A percentile compares a stretch with the other conserved stretches of the same genome.
Evolutionary conservation across 2,329 filamentous ascomycete genomes (phyloP).

Genomic region (Ascochyta koolunga): DNA sequence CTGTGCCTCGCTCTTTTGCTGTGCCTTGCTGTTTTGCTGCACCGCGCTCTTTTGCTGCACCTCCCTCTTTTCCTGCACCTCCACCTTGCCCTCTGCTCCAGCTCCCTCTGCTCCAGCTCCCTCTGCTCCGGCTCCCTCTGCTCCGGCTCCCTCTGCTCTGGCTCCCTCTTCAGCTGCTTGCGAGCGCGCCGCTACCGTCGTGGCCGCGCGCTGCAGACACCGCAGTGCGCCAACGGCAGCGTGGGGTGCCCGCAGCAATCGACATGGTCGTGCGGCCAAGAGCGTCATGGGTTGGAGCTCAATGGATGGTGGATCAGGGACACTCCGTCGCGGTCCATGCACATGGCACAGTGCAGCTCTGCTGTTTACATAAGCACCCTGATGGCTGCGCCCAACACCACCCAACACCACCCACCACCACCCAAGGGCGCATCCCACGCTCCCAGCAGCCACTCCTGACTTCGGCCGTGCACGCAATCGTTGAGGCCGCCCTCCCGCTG

Average conservation of each 20-base stretch:
- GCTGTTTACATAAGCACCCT: background rate
- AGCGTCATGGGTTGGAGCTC: slow-evolving; percentile 39
- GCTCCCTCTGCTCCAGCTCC: no score
- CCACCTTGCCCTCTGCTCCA: no score
- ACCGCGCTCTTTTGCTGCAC: no score
- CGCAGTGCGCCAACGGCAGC: slow-evolving; percentile 9
- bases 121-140: no score
- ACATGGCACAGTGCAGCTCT: no score
- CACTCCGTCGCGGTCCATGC: no score
- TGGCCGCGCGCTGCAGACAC: slow-evolving; percentile 3
- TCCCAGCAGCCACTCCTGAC: slow-evolving; percentile 25
- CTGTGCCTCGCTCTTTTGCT: no score
- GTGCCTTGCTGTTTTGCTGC: no score
- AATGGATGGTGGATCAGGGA: slow-evolving; percentile 30
- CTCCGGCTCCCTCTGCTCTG: no score
- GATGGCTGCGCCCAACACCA: no score
- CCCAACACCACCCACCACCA: slow-evolving; percentile 12
- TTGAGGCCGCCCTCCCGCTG: slow-evolving; percentile 12
- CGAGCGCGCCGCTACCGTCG: slow-evolving; percentile 11
- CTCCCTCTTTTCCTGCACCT: no score
- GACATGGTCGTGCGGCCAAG: slow-evolving; percentile 37
- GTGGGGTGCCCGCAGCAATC: slow-evolving; percentile 25
- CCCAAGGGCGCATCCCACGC: slow-evolving; percentile 14
- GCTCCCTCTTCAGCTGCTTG: slow-evolving; percentile 3
- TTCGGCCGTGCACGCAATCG: slow-evolving; percentile 17